Evolutionary conservation across 129 eudicot species (phyloP), one percentile per base, ranked within the genome.

Genomic region (Artemisia annua): DNA sequence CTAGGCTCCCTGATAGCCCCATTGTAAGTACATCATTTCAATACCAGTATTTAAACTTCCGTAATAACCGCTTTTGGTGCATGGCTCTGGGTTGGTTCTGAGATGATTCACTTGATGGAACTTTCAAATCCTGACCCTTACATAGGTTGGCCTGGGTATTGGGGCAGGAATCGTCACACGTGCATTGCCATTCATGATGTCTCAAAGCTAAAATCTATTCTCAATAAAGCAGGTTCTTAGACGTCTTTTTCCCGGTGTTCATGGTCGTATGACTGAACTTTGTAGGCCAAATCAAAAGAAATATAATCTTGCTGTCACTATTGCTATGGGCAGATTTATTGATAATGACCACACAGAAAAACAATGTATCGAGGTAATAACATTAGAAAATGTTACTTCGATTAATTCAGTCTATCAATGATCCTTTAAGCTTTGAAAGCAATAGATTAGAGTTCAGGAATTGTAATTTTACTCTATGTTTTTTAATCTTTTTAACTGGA

Each of bases 11-110:
- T n/a, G n/a, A n/a, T n/a, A n/a, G n/a, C n/a, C n/a, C n/a, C n/a
- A n/a, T n/a, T n/a, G n/a, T n/a, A n/a, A n/a, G n/a, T n/a, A n/a
- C n/a, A n/a, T n/a, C n/a, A n/a, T n/a, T n/a, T n/a, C n/a, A n/a
- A n/a, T n/a, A n/a, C n/a, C n/a, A n/a, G n/a, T n/a, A n/a, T n/a
- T n/a, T n/a, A n/a, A n/a, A n/a, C n/a, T n/a, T n/a, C n/a, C n/a
- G n/a, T n/a, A n/a, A n/a, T n/a, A n/a, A n/a, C n/a, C n/a, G n/a
- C n/a, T n/a, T n/a, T n/a, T n/a, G n/a, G n/a, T n/a, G n/a, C n/a
- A n/a, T n/a, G n/a, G n/a, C n/a, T n/a, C n/a, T n/a, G n/a, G 99
- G 99, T 90, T 53, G 97, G 99, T 64, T 77, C 96, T 58, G 97
- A 84, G 79, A 94, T 94, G 99, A 90, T 94, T 72, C 97, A 91